Evolutionary conservation across 2,329 filamentous ascomycete species (phyloP).

Genomic region (Phyllosticta citrichinensis): DNA sequence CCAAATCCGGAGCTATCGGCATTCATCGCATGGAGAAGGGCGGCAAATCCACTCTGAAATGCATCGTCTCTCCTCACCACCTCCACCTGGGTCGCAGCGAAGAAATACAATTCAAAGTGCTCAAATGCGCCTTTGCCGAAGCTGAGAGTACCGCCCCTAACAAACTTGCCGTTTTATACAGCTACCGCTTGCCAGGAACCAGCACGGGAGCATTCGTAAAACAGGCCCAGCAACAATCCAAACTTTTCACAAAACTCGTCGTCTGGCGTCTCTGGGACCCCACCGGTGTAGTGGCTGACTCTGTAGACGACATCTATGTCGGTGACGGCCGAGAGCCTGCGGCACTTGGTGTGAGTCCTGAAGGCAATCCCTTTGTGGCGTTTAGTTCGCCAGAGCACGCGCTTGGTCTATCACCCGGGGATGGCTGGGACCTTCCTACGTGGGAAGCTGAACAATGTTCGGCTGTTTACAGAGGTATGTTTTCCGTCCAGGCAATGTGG

Average conservation of each 20-base stretch:
- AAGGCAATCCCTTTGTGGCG: background rate
- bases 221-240: background rate
- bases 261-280: background rate
- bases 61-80: background rate
- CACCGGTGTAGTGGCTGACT: background rate
- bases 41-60: background rate
- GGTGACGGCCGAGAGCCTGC: background rate
- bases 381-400: background rate
- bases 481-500: background rate
- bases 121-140: slow-evolving; percentile 2
- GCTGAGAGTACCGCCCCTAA: background rate
- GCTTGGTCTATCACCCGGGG: background rate
- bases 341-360: background rate
- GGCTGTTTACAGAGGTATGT: background rate
- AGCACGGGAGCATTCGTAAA: background rate
- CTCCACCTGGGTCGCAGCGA: background rate
- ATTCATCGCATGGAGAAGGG: background rate
- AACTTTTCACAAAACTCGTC: slow-evolving; percentile 6
- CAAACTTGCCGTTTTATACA: slow-evolving; percentile 4
- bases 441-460: background rate
- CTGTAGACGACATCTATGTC: slow-evolving; percentile 2
- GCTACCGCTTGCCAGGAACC: background rate
- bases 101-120: slow-evolving; percentile 1
- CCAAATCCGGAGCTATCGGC: background rate
- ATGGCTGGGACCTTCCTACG: background rate